Evolutionary conservation across 441 rosid species (phyloP), one percentile per base, ranked within the genome.

Genomic region (Croton setiger): DNA sequence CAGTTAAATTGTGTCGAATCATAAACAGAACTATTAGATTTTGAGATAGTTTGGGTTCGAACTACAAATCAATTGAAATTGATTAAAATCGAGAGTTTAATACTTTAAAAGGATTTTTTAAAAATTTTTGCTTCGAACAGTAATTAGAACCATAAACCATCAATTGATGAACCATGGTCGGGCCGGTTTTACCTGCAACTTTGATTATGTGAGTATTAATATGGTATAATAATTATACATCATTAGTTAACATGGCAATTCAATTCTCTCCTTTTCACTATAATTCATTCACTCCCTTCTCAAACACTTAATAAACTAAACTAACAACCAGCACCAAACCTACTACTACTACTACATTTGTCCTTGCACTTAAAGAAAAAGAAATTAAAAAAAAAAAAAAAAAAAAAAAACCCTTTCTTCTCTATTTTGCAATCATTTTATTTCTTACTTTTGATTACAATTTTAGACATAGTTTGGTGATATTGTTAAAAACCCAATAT

Each of bases 311-410:
- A 74, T 56, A 84, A 74, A 27, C 31, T 27, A 27, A 86, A 82
- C 89, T 69, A 83, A 78, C 87, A 71, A 80, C 80, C 78, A 73
- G 63, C 87, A 85, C 86, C 88, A 80, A 81, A 82, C 87, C 78
- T 55, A 83, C 78, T 58, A 81, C 81, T 74, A 74, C 59, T 62
- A 60, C 78, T 73, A 47, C 35, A 56, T 41, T 36, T 67, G 81
- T 70, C 83, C 94, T 85, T 88, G 86, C 81, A 76, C 88, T 83
- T 79, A 52, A 88, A 88, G 94, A 72, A 83, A 84, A 74, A 79
- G 67, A 66, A 86, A 69, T 52, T 13, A 70, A 82, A 84, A 74
- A 78, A 71, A 66, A 84, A 69, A 47, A 27, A 70, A 82, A 84
- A 74, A 78, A 71, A 66, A 84, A 69, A 47, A 27, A 27, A 27